Conservation (phyloP, 148 eudicot species). For the Chenopodium formosanum region DNA sequence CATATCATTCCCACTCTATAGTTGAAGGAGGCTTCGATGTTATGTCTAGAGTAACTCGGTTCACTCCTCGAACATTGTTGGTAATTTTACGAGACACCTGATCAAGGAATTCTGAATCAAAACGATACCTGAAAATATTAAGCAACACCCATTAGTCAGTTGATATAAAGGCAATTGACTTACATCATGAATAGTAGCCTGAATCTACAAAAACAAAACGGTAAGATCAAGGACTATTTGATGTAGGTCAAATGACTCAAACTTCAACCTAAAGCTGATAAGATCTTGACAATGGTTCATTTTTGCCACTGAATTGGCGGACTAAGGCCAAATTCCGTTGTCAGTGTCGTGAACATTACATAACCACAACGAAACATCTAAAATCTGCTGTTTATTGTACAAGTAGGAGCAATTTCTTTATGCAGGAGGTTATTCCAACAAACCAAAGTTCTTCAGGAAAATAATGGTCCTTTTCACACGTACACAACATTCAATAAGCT, state of each 20-base stretch:
- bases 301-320: neutral
- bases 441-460: neutral
- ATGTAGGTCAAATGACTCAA: neutral
- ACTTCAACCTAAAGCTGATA: neutral
- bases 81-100: conserved; percentile 76
- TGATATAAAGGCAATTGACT: neutral
- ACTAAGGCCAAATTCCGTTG: neutral
- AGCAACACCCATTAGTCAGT: conserved; percentile 2
- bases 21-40: conserved; percentile 99
- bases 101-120: conserved; percentile 76
- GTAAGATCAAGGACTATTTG: neutral
- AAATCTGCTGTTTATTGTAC: neutral
- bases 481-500: no score
- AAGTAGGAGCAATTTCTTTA: neutral
- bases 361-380: neutral
- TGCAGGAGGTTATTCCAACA: neutral
- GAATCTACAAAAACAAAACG: neutral
- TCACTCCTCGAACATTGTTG: conserved; percentile 81
- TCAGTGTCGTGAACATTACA: neutral
- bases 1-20: conserved; percentile 85
- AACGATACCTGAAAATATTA: conserved; percentile 64
- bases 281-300: neutral
- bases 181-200: neutral
- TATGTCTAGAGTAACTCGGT: conserved; percentile 85
- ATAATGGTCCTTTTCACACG: neutral